phyloP scores from a whole-genome alignment of 768 basidiomycete genomes.

The Kwoniella dejecticola region DNA sequence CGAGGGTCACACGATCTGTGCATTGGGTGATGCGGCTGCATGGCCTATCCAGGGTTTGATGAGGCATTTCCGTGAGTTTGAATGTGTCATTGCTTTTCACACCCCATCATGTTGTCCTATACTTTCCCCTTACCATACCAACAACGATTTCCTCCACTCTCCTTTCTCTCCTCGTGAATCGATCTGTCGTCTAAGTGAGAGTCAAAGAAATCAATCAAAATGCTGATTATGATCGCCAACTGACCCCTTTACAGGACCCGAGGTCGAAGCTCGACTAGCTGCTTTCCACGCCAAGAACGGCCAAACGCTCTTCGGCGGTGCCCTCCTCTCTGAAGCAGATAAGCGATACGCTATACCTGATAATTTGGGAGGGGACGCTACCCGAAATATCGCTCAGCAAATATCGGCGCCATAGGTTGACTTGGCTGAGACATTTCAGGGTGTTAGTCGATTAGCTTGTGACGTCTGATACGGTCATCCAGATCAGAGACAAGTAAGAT shows the following conservation, averaged over 20 bases:
- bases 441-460: too few relatives aligned
- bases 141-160: too few relatives aligned
- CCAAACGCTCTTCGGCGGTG: slow-evolving; percentile 84
- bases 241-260: slow-evolving; percentile 63
- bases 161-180: too few relatives aligned
- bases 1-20: slow-evolving; percentile 95
- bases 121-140: too few relatives aligned
- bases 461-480: too few relatives aligned
- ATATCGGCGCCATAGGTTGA: slow-evolving; percentile 14
- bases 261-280: slow-evolving; percentile 85
- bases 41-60: slow-evolving; percentile 99
- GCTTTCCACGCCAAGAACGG: slow-evolving; percentile 74
- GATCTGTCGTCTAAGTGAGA: too few relatives aligned
- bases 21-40: slow-evolving; percentile 93
- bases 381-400: slow-evolving; percentile 29
- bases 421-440: too few relatives aligned
- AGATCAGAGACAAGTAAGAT: too few relatives aligned
- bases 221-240: too few relatives aligned
- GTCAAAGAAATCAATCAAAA: too few relatives aligned
- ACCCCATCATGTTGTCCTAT: too few relatives aligned
- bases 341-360: slow-evolving; percentile 50
- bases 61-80: slow-evolving; percentile 85
- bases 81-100: too few relatives aligned
- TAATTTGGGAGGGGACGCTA: slow-evolving; percentile 49
- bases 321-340: slow-evolving; percentile 57